These are phyloP conservation scores for Amaranthus palmeri DNA, from an alignment of 148 eudicot genomes.

Conservation along the genomic window DNA sequence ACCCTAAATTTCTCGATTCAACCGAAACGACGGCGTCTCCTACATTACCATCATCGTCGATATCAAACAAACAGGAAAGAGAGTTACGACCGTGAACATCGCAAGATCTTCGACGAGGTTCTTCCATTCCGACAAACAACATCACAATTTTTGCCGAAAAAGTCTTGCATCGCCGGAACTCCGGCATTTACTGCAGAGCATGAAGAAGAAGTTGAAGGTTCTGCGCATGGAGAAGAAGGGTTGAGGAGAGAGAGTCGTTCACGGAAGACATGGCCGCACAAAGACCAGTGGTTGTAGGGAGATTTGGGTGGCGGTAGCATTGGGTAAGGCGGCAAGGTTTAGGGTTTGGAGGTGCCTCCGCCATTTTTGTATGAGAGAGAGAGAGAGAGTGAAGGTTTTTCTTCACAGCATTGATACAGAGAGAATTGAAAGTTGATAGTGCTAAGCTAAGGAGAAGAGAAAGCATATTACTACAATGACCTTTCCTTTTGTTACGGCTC, in stretches of 20 bases:
- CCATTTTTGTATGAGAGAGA: too few species aligned
- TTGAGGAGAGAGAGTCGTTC: conserved; percentile 79
- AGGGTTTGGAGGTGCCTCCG: conserved; percentile 30
- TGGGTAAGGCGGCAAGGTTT: conserved; percentile 50
- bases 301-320: conserved; percentile 74
- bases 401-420: background rate
- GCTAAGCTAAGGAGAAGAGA: background rate
- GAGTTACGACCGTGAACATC: conserved; percentile 51
- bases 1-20: conserved; percentile 53
- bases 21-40: conserved; percentile 23
- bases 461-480: too few species aligned
- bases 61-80: conserved; percentile 41
- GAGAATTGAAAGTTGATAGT: background rate
- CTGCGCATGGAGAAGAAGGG: conserved; percentile 30
- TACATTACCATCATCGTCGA: conserved; percentile 30
- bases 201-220: conserved; percentile 14
- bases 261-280: conserved; percentile 72
- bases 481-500: too few species aligned
- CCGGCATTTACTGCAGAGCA: conserved; percentile 28
- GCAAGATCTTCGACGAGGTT: conserved; percentile 70
- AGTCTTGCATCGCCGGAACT: conserved; percentile 73
- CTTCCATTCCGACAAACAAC: conserved; percentile 31
- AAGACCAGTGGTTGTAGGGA: conserved; percentile 59
- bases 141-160: conserved; percentile 39
- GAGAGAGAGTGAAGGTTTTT: too few species aligned